Evolutionary conservation across 345 rosid genomes (phyloP), one percentile per base, ranked within the genome.

Genomic region (Iberis pinnata): DNA sequence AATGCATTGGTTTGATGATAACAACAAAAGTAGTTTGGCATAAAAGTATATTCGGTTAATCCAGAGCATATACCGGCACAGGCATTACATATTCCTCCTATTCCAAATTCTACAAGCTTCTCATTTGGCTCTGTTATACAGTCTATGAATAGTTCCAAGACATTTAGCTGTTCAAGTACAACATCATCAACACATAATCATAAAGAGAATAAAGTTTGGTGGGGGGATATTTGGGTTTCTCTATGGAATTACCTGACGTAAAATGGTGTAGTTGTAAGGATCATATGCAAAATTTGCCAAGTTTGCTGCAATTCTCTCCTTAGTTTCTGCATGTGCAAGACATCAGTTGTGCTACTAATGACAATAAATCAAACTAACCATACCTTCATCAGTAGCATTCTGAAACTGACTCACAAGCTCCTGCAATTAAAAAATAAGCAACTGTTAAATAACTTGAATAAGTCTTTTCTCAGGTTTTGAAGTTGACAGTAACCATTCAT

Each of bases 21-120:
- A n/a, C n/a, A n/a, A n/a, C n/a, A n/a, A n/a, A n/a, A n/a, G n/a
- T n/a, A n/a, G n/a, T n/a, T n/a, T n/a, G n/a, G n/a, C n/a, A n/a
- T n/a, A n/a, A n/a, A n/a, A n/a, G n/a, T n/a, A n/a, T n/a, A n/a
- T n/a, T n/a, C n/a, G n/a, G n/a, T n/a, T n/a, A n/a, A n/a, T n/a
- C n/a, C n/a, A n/a, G n/a, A n/a, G n/a, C n/a, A n/a, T n/a, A n/a
- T n/a, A n/a, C n/a, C n/a, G n/a, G n/a, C n/a, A n/a, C n/a, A n/a
- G n/a, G 90, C 69, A 57, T 89, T 89, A 74, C 94, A 89, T 55
- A 86, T 51, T 29, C 97, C 97, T 58, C 96, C 97, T n/a, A 77
- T 20, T 5, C 94, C 89, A 54, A 83, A 89, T 61, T 89, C 97
- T 1, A 86, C 74, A 22, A 89, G 84, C 75, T 72, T 89, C 80